Conservation (phyloP, 2,329 filamentous ascomycete species). For the Teratosphaeria pseudoeucalypti region DNA sequence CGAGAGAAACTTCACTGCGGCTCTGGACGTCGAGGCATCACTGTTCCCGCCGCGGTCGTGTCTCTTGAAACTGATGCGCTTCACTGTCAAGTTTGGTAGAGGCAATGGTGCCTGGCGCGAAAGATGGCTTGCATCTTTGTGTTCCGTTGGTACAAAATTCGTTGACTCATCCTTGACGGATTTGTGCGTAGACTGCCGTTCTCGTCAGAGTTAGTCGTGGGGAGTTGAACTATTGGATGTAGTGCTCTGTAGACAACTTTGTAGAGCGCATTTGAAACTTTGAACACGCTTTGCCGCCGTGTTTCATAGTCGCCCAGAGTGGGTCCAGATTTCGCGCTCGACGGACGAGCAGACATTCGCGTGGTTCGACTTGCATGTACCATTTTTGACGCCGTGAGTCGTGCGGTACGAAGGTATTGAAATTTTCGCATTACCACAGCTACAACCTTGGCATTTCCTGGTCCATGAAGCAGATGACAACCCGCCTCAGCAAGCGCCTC, state of each 20-base stretch:
- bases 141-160: neutral
- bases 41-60: constrained; percentile 2
- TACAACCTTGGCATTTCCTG: too few species aligned
- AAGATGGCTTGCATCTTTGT: constrained; percentile 1
- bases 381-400: too few species aligned
- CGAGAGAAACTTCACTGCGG: constrained; percentile 1
- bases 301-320: neutral
- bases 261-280: neutral
- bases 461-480: too few species aligned
- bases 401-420: too few species aligned
- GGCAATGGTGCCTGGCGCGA: constrained; percentile 5
- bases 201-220: neutral
- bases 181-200: neutral
- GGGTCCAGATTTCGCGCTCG: neutral
- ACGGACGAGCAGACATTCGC: neutral
- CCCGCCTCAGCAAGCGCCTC: too few species aligned
- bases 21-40: constrained; percentile 4
- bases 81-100: constrained; percentile 1
- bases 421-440: too few species aligned
- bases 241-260: neutral
- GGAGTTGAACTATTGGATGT: constrained; percentile 1
- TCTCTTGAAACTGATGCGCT: constrained; percentile 10
- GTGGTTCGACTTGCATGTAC: neutral
- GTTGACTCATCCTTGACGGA: neutral
- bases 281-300: neutral